Evolutionary conservation across 2,329 filamentous ascomycete genomes (phyloP).

Genomic region (Amylocarpus encephaloides): DNA sequence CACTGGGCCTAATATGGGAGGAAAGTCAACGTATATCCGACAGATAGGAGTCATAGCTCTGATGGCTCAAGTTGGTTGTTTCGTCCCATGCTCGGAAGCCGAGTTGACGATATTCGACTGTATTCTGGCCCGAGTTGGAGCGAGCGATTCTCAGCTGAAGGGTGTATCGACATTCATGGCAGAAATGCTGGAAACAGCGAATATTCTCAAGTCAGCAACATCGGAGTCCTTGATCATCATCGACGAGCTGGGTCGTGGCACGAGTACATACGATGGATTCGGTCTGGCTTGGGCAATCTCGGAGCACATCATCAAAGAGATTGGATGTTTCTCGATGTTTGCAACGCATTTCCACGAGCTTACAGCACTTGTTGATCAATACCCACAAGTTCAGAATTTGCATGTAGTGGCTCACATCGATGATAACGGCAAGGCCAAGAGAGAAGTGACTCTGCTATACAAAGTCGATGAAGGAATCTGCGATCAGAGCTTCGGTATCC

Average conservation of each 20-base stretch:
- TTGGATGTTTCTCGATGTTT: slow-evolving; percentile 89
- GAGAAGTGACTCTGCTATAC: slow-evolving; percentile 92
- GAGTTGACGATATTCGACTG: slow-evolving; percentile 95
- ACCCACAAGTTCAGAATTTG: slow-evolving; percentile 83
- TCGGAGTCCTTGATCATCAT: slow-evolving; percentile 96
- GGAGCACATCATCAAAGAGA: slow-evolving; percentile 93
- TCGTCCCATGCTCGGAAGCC: slow-evolving; percentile 85
- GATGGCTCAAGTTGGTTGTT: slow-evolving; percentile 95
- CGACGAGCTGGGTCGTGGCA: slow-evolving; percentile 92
- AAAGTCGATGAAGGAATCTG: slow-evolving; percentile 94
- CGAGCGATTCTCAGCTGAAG: slow-evolving; percentile 93
- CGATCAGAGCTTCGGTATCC: slow-evolving; percentile 96
- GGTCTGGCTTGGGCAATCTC: slow-evolving; percentile 99
- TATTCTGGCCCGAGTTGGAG: slow-evolving; percentile 91
- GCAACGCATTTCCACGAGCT: slow-evolving; percentile 98
- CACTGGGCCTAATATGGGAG: slow-evolving; percentile 97
- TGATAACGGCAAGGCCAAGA: slow-evolving; percentile 37
- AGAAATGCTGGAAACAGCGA: slow-evolving; percentile 97
- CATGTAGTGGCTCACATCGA: slow-evolving; percentile 94
- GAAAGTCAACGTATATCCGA: slow-evolving; percentile 96
- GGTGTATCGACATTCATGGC: slow-evolving; percentile 99
- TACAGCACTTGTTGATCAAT: slow-evolving; percentile 80
- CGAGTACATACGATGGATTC: slow-evolving; percentile 96
- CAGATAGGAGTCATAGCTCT: slow-evolving; percentile 95
- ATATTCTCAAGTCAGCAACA: slow-evolving; percentile 95